A percentile compares a stretch with the other conserved stretches of the same genome.
Evolutionary conservation across 805 yeast genomes (phyloP).

Genomic region (Dipodascus geniculatus): DNA sequence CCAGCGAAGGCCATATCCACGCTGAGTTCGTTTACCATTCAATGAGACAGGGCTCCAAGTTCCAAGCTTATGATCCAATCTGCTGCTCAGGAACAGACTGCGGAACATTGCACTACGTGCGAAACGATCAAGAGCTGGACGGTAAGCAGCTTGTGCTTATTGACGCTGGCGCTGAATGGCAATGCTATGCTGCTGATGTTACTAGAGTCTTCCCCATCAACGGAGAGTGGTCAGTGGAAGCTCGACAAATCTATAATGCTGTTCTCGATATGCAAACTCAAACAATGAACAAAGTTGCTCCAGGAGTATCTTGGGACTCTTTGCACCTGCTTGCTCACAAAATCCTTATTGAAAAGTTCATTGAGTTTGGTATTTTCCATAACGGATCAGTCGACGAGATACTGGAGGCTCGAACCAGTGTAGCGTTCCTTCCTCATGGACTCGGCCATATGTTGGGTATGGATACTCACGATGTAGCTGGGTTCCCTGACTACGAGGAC

Average conservation of each 20-base stretch:
- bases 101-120: slow-evolving; percentile 81
- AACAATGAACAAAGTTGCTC: slow-evolving; percentile 61
- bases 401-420: slow-evolving; percentile 55
- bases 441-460: slow-evolving; percentile 87
- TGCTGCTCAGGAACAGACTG: slow-evolving; percentile 91
- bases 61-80: slow-evolving; percentile 86
- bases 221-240: slow-evolving; percentile 86
- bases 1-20: slow-evolving; percentile 81
- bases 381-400: slow-evolving; percentile 49
- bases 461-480: slow-evolving; percentile 96
- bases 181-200: slow-evolving; percentile 83
- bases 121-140: slow-evolving; percentile 55
- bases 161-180: slow-evolving; percentile 98
- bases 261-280: slow-evolving; percentile 74
- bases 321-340: slow-evolving; percentile 72
- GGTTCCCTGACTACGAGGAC: slow-evolving; percentile 75
- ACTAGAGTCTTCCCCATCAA: slow-evolving; percentile 89
- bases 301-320: slow-evolving; percentile 80
- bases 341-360: slow-evolving; percentile 58
- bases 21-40: slow-evolving; percentile 94
- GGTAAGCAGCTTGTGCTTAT: slow-evolving; percentile 60
- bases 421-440: slow-evolving; percentile 89
- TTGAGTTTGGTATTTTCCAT: slow-evolving; percentile 66
- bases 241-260: slow-evolving; percentile 64
- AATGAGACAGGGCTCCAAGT: slow-evolving; percentile 83